These are phyloP conservation scores for Candida pseudoviswanathii DNA, from an alignment of 1,139 yeast genomes.

Conservation along the genomic window DNA sequence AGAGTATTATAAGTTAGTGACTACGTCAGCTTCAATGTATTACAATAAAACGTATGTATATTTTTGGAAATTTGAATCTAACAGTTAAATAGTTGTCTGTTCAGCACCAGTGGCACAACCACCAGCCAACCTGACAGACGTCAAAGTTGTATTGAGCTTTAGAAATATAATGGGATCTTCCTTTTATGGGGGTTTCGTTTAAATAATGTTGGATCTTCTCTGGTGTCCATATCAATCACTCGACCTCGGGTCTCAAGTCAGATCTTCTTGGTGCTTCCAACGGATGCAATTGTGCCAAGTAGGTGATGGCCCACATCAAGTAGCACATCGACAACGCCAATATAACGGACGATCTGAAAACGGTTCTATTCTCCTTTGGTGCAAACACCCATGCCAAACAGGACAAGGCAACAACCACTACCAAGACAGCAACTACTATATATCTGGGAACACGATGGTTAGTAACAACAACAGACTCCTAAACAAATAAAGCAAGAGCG, in stretches of 20 bases:
- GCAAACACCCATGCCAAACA: conserved; percentile 66
- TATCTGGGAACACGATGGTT: conserved; percentile 44
- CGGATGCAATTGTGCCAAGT: conserved; percentile 79
- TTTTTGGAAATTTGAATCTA: neutral
- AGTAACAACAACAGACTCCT: conserved; percentile 13
- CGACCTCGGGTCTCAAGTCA: conserved; percentile 70
- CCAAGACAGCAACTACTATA: conserved; percentile 69
- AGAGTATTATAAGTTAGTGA: too few species aligned
- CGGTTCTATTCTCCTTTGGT: conserved; percentile 63
- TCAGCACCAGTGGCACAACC: neutral
- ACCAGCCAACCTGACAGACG: neutral
- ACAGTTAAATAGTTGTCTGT: neutral
- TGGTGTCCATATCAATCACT: conserved; percentile 1
- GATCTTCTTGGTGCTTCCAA: conserved; percentile 78
- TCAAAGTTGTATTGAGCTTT: neutral
- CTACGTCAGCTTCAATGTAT: neutral
- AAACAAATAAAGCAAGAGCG: neutral
- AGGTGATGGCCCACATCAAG: conserved; percentile 94
- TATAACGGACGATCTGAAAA: conserved; percentile 89
- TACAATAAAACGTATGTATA: neutral
- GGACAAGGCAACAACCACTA: conserved; percentile 60
- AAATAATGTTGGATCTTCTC: conserved; percentile 1
- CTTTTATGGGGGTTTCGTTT: neutral
- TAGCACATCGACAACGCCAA: conserved; percentile 85
- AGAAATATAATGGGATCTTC: neutral